Evolutionary conservation across 78 protist species (phyloP).

Genomic region (Dictyostelium intermedium): DNA sequence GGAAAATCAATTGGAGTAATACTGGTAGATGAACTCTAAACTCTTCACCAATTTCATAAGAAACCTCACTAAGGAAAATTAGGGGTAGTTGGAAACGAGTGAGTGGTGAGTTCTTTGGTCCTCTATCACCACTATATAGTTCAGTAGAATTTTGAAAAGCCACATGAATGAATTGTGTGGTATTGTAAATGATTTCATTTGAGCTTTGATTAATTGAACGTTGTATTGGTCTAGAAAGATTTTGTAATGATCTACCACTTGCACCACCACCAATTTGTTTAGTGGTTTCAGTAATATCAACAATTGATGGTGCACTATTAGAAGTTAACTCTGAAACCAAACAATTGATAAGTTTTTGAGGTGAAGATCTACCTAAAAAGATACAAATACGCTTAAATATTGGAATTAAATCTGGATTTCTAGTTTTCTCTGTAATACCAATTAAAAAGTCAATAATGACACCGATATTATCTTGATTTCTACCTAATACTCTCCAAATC

Average conservation of each 20-base stretch:
- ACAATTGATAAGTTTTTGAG: slow-evolving; percentile 67
- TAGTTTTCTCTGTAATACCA: slow-evolving; percentile 38
- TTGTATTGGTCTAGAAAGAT: background rate
- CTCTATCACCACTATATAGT: background rate
- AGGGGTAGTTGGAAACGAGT: slow-evolving; percentile 70
- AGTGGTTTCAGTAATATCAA: slow-evolving; percentile 28
- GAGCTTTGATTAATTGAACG: background rate
- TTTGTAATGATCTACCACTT: background rate
- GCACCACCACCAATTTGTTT: background rate
- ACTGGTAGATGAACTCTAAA: slow-evolving; percentile 60
- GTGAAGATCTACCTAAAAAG: slow-evolving; percentile 59
- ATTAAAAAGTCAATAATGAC: slow-evolving; percentile 49
- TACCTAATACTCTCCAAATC: slow-evolving; percentile 60
- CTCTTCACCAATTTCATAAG: slow-evolving; percentile 79
- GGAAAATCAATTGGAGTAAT: slow-evolving; percentile 53
- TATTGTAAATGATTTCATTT: slow-evolving; percentile 19
- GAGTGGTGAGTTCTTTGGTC: slow-evolving; percentile 30
- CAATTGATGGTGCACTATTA: slow-evolving; percentile 15
- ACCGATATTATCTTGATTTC: slow-evolving; percentile 26
- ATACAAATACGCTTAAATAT: slow-evolving; percentile 50
- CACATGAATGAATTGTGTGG: background rate
- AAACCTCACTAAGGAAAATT: slow-evolving; percentile 69
- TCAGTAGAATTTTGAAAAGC: slow-evolving; percentile 52
- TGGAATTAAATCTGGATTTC: slow-evolving; percentile 70
- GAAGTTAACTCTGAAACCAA: slow-evolving; percentile 53